phyloP scores from a whole-genome alignment of 257 asterid species.

The Forsythia viridissima region DNA sequence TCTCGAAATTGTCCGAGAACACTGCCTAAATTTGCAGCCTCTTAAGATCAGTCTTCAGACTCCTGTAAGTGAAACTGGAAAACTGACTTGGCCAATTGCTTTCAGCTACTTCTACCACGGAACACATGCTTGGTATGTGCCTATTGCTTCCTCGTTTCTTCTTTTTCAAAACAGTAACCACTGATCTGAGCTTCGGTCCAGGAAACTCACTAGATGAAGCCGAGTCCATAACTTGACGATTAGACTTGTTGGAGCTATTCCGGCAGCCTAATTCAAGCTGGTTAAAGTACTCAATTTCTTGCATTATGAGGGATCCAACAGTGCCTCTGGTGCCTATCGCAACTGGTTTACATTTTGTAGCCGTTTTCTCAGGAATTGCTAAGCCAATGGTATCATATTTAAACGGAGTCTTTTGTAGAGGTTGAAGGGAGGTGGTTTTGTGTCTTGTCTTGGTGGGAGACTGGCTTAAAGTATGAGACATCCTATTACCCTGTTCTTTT shows the following conservation, averaged over 20 bases:
- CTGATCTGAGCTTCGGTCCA: conserved; percentile 22
- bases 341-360: conserved; percentile 5
- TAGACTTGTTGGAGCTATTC: conserved; percentile 33
- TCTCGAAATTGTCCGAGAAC: conserved; percentile 64
- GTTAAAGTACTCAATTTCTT: conserved; percentile 46
- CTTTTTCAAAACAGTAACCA: conserved; percentile 23
- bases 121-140: conserved; percentile 38
- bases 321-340: conserved; percentile 54
- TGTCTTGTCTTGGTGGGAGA: conserved; percentile 39
- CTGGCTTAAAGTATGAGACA: conserved; percentile 31
- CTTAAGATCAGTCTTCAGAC: conserved; percentile 40
- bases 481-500: conserved; percentile 19
- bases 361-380: not conserved
- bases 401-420: not conserved
- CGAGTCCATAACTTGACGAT: conserved; percentile 18
- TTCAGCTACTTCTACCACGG: conserved; percentile 42
- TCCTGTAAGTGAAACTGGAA: conserved; percentile 39
- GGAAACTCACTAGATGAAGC: conserved; percentile 21
- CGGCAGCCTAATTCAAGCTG: conserved; percentile 22
- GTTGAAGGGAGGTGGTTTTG: conserved; percentile 16
- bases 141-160: conserved; percentile 38
- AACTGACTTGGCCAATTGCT: not conserved
- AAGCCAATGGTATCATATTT: not conserved
- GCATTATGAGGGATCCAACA: conserved; percentile 49
- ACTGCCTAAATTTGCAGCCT: conserved; percentile 30